phyloP scores from a whole-genome alignment of 1,284 basidiomycete genomes.

The Leccinum brunneo-olivaceum region DNA sequence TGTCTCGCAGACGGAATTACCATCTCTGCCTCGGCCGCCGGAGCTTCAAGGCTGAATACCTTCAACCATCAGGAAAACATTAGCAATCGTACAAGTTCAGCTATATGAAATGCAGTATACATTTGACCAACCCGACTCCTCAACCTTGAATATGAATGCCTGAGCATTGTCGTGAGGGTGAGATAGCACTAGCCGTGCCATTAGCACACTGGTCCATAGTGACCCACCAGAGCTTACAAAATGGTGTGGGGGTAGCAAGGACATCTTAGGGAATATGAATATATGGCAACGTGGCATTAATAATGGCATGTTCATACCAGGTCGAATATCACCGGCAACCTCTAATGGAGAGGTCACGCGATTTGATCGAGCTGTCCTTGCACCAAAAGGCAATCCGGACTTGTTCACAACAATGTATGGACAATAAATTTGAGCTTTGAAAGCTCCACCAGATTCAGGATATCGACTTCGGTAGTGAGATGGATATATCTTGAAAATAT shows the following conservation, averaged over 20 bases:
- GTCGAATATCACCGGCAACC: constrained; percentile 74
- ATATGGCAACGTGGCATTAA: neutral
- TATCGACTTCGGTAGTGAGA: constrained; percentile 51
- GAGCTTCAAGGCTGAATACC: constrained; percentile 86
- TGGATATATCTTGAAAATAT: neutral
- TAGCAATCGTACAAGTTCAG: neutral
- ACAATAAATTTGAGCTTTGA: constrained; percentile 94
- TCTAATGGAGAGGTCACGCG: constrained; percentile 71
- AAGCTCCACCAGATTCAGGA: constrained; percentile 92
- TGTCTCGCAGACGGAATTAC: constrained; percentile 64
- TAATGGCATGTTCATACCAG: constrained; percentile 37
- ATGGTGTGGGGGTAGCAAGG: constrained; percentile 58
- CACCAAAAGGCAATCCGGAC: constrained; percentile 79
- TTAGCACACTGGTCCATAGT: constrained; percentile 34
- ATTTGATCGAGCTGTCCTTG: constrained; percentile 65
- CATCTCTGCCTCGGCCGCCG: constrained; percentile 84
- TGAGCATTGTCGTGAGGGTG: constrained; percentile 80
- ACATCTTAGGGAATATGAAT: constrained; percentile 38
- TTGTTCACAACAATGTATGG: constrained; percentile 95
- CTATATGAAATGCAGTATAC: constrained; percentile 32
- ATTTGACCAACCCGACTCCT: constrained; percentile 90
- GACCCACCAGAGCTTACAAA: constrained; percentile 50
- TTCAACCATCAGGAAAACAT: constrained; percentile 25
- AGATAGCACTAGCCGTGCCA: constrained; percentile 67
- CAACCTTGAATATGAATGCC: constrained; percentile 79